phyloP scores from a whole-genome alignment of 2,329 filamentous ascomycete species.

The Fusarium sp. region DNA sequence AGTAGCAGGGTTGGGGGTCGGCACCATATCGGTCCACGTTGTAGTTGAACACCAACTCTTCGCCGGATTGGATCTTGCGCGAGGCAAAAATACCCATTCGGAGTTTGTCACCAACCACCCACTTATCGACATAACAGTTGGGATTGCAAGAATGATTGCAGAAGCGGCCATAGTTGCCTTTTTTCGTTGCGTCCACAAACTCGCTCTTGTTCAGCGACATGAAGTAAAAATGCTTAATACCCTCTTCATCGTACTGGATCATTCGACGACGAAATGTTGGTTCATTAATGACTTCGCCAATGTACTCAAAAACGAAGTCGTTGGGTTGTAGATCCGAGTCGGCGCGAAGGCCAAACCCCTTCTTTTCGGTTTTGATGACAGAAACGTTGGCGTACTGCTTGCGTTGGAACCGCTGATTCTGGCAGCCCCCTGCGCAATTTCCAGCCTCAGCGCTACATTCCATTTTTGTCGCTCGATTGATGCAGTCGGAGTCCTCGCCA shows the following conservation, averaged over 20 bases:
- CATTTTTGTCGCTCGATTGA: slow-evolving; percentile 98
- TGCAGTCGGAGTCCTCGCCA: slow-evolving; percentile 96
- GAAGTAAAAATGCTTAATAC: slow-evolving; percentile 99
- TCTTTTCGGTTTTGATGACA: slow-evolving; percentile 98
- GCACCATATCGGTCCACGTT: slow-evolving; percentile 98
- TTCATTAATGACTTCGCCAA: slow-evolving; percentile 98
- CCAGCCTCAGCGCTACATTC: slow-evolving; percentile 85
- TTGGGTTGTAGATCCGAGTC: slow-evolving; percentile 81
- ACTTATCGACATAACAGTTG: slow-evolving; percentile 99
- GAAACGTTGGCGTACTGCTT: slow-evolving; percentile 91
- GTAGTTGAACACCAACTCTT: slow-evolving; percentile 99
- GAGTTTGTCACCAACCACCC: slow-evolving; percentile 96
- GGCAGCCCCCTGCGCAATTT: slow-evolving; percentile 87
- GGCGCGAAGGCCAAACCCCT: slow-evolving; percentile 91
- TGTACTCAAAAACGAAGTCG: slow-evolving; percentile 98
- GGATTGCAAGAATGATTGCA: slow-evolving; percentile 99
- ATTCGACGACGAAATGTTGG: slow-evolving; percentile 88
- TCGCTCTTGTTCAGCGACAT: slow-evolving; percentile 98
- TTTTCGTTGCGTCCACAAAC: slow-evolving; percentile 97
- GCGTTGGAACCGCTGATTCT: slow-evolving; percentile 94
- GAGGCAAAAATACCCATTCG: slow-evolving; percentile 99
- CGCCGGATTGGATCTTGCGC: slow-evolving; percentile 84
- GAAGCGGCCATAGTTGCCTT: slow-evolving; percentile 94
- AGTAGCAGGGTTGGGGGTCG: slow-evolving; percentile 97
- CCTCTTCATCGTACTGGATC: slow-evolving; percentile 92